A percentile compares a stretch with the other conserved stretches of the same genome.
Evolutionary conservation across 1,284 basidiomycete genomes (phyloP).

Genomic region (Microbotryum silenes-acaulis): DNA sequence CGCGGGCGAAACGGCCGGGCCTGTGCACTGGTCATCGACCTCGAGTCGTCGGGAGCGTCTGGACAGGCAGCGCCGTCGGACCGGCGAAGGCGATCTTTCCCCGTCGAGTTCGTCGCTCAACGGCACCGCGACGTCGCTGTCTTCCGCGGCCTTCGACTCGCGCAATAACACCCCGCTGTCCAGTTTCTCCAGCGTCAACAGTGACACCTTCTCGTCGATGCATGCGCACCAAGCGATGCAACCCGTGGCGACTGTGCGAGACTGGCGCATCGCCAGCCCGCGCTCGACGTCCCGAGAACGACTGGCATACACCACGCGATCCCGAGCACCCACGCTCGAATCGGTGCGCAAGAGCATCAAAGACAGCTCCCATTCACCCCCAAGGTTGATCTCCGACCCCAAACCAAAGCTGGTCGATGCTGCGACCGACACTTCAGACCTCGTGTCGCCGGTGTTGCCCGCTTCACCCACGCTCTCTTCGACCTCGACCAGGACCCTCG

Average conservation of each 20-base stretch:
- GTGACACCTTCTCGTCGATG: not conserved
- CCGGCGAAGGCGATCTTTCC: constrained; percentile 13
- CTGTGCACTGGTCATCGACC: constrained; percentile 27
- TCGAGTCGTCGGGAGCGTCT: constrained; percentile 27
- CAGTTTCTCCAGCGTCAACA: constrained; percentile 25
- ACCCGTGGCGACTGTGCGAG: not conserved
- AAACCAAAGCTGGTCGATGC: constrained; percentile 25
- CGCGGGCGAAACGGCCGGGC: constrained; percentile 3
- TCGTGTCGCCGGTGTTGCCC: constrained; percentile 1
- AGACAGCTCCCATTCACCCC: not conserved
- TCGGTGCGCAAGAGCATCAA: not conserved
- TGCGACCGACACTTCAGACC: constrained; percentile 26
- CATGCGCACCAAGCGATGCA: too few species aligned
- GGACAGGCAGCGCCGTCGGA: constrained; percentile 12
- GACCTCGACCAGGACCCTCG: not conserved
- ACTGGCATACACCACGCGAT: not conserved
- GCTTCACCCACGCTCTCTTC: not conserved
- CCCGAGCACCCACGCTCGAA: not conserved
- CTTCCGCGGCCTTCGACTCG: constrained; percentile 15
- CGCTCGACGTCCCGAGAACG: not conserved
- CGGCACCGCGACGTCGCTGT: constrained; percentile 10
- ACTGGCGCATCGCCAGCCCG: not conserved
- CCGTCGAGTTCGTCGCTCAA: constrained; percentile 22
- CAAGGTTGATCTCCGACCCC: not conserved
- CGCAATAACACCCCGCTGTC: constrained; percentile 22